Conservation (phyloP, 768 basidiomycete genomes). For the Mrakia frigida region DNA sequence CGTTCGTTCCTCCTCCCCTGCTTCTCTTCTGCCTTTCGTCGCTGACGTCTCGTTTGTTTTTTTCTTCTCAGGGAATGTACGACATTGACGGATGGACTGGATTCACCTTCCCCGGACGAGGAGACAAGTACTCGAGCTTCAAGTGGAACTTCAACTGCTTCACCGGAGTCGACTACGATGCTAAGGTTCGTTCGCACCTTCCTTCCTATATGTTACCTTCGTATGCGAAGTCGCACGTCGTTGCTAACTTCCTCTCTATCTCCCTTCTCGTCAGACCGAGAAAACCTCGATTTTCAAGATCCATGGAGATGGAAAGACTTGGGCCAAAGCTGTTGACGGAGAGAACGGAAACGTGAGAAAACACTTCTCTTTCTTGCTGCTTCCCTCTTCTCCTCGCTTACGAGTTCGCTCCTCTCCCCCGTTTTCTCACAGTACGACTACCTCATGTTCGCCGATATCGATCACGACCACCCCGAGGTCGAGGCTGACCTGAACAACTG, state of each 20-base stretch:
- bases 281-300: slow-evolving; percentile 49
- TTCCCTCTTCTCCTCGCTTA: not conserved
- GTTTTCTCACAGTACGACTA: not conserved
- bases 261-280: not conserved
- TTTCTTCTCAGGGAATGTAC: slow-evolving; percentile 56
- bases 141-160: slow-evolving; percentile 35
- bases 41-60: too few relatives aligned
- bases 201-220: too few relatives aligned
- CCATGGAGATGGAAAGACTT: slow-evolving; percentile 54
- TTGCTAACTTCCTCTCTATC: slow-evolving; percentile 47
- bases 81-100: slow-evolving; percentile 58
- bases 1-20: too few relatives aligned
- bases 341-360: slow-evolving; percentile 67
- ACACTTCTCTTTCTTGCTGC: not conserved
- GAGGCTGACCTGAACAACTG: slow-evolving; percentile 63
- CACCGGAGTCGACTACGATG: slow-evolving; percentile 79
- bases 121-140: slow-evolving; percentile 50
- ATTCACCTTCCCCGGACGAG: slow-evolving; percentile 75
- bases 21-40: too few relatives aligned
- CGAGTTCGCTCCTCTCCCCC: not conserved
- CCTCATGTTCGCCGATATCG: slow-evolving; percentile 38
- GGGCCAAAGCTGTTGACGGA: slow-evolving; percentile 68
- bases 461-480: slow-evolving; percentile 72
- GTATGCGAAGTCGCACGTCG: slow-evolving; percentile 51
- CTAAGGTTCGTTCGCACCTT: slow-evolving; percentile 48